phyloP scores from a whole-genome alignment of 2,329 filamentous ascomycete species.

The Colletotrichum tofieldiae region DNA sequence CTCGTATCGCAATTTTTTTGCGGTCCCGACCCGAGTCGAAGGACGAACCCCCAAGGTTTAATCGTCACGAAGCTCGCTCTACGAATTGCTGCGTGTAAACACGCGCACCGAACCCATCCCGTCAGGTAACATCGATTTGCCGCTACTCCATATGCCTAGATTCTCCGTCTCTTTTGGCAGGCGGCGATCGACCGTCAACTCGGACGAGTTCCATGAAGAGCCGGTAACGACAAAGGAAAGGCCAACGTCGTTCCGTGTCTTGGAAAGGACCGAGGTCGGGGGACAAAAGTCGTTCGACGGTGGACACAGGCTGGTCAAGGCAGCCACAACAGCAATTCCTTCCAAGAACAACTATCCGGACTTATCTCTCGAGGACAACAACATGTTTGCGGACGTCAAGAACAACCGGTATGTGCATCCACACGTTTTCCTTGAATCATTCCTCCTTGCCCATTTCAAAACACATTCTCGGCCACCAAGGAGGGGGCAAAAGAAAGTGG shows the following conservation, averaged over 20 bases:
- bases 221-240: conserved; percentile 55
- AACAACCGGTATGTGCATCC: conserved; percentile 68
- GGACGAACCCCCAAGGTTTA: conserved; percentile 9
- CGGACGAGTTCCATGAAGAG: conserved; percentile 69
- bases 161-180: conserved; percentile 72
- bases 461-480: conserved; percentile 33
- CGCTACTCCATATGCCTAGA: conserved; percentile 71
- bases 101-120: conserved; percentile 28
- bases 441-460: conserved; percentile 35
- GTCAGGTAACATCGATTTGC: conserved; percentile 41
- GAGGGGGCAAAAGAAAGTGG: conserved; percentile 13
- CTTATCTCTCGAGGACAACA: conserved; percentile 66
- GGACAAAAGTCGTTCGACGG: conserved; percentile 67
- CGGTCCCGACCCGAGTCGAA: conserved; percentile 30
- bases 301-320: conserved; percentile 60
- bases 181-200: conserved; percentile 72
- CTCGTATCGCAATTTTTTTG: conserved; percentile 36
- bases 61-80: conserved; percentile 11
- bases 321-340: conserved; percentile 52
- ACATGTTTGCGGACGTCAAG: conserved; percentile 72
- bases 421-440: conserved; percentile 33
- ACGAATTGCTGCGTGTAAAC: conserved; percentile 21
- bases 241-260: conserved; percentile 69
- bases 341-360: conserved; percentile 57
- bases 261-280: conserved; percentile 66